These are phyloP conservation scores for Periconia digitata DNA, from an alignment of 2,329 filamentous ascomycete genomes.

Conservation along the genomic window DNA sequence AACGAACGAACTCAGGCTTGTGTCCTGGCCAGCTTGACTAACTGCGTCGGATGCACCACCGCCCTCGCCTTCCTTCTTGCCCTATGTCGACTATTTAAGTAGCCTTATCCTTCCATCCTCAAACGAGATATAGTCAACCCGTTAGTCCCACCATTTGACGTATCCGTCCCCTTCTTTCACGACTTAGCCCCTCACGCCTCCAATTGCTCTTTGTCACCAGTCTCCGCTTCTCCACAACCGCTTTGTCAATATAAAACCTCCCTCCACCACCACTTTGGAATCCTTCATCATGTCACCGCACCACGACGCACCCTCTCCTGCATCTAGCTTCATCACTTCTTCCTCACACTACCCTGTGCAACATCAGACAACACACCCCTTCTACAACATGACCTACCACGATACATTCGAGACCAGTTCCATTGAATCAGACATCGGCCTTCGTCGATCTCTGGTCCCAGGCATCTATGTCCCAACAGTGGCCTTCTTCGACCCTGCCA, in stretches of 20 bases:
- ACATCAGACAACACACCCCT: slow-evolving; percentile 38
- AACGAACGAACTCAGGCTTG: slow-evolving; percentile 18
- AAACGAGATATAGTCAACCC: slow-evolving; percentile 15
- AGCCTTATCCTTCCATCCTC: slow-evolving; percentile 29
- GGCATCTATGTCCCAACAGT: slow-evolving; percentile 50
- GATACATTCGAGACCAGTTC: slow-evolving; percentile 43
- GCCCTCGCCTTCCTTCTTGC: not conserved
- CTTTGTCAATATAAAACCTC: slow-evolving; percentile 32
- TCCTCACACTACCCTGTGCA: slow-evolving; percentile 23
- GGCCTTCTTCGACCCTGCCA: slow-evolving; percentile 46
- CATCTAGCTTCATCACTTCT: slow-evolving; percentile 34
- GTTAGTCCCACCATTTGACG: slow-evolving; percentile 31
- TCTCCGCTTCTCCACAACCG: slow-evolving; percentile 23
- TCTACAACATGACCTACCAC: slow-evolving; percentile 39
- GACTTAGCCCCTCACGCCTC: slow-evolving; percentile 14
- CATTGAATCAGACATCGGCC: slow-evolving; percentile 38
- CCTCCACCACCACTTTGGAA: slow-evolving; percentile 8
- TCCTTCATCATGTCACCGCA: slow-evolving; percentile 41
- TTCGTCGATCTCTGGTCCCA: slow-evolving; percentile 40
- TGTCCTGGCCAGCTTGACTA: slow-evolving; percentile 16
- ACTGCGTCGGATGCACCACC: not conserved
- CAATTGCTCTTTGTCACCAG: slow-evolving; percentile 38
- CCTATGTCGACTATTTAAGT: slow-evolving; percentile 40
- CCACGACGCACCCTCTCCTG: slow-evolving; percentile 41
- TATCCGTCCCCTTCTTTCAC: slow-evolving; percentile 34